Base-by-base conservation (phyloP, 495 filamentous ascomycete genomes). In the Neurospora sp. region DNA sequence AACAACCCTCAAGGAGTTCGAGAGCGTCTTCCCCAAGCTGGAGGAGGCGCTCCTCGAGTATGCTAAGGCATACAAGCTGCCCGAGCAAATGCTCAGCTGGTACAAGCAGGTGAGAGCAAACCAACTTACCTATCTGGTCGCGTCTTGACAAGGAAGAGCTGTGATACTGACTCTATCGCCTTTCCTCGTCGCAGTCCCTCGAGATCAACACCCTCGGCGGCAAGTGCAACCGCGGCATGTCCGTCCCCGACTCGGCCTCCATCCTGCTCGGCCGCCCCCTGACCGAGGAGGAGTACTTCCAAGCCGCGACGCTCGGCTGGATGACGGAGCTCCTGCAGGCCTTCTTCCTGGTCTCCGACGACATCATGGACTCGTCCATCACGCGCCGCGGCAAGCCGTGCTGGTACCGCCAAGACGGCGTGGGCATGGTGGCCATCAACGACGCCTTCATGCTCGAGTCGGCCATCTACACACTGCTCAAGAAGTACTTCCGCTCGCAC, bases 141-240 rank as follows among this genome's bases (percentile, higher is more conserved):
- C 31, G 37, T 12, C 23, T 18, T 60, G 49, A 76, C 31, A 31
- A 3, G 31, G 35, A 35, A 35, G 76, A 76, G 73, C 41, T 27
- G 73, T 80, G 70, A 77, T 46, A 49, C 66, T 77, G 60, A 77
- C 60, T 72, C 42, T 20, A 38, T 71, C 10, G n/a, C 74, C 72
- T 75, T 60, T 27, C 11, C 23, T 31, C 23, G 66, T 75, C 9
- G 72, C 80, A 97, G 94, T 88, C 86, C 70, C 87, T 98, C 75
- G 86, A 92, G 76, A 88, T 90, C 87, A 99, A 99, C 82, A 88
- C 92, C 18, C 84, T 95, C 70, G 96, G 96, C 78, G 96, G 96
- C 78, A 99, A 99, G 88, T 95, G 93, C 86, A 99, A 98, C 86
- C 93, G 96, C 76, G 96, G 96, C 83, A 96, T 99, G 90, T 98